Base-by-base conservation (phyloP, 164 flowering plant genomes). In the Pachysandra terminalis region DNA sequence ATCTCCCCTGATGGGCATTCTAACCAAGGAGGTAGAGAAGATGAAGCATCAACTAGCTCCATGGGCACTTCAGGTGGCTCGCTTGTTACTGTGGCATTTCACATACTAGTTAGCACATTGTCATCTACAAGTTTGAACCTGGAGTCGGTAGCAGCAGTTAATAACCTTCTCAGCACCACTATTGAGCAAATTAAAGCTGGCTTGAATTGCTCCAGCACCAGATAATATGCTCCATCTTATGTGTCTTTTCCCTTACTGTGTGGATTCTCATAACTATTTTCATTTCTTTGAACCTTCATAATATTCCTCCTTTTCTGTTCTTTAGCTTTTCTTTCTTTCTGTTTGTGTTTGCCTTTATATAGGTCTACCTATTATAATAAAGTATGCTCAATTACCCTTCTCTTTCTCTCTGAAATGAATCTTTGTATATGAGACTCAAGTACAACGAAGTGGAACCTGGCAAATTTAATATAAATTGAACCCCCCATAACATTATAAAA, bases 161-260 rank as follows among this genome's bases (percentile, higher is more conserved):
- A 84, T 61, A 84, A 81, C 81, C 89, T 91, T 40, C 88, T 92
- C 81, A 74, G 84, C 74, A 85, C 80, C 68, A 90, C 91, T 63
- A 85, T 92, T 62, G 94, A 85, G 69, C 88, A 86, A 78, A 90
- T 92, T 67, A 90, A 88, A 71, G 78, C 83, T 56, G 88, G 90
- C 74, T 82, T 89, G 78, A 81, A 86, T 68, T 82, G 90, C 82
- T 65, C 77, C 52, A 70, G 76, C 70, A 70, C 83, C 32, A 75
- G 79, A 79, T 68, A 68, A 61, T 21, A 24, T 37, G 55, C 56
- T 60, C 19, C 85, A 87, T 91, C 93, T 83, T 86, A 75, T 75
- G 19, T 52, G 73, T 69, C 61, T 66, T 72, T 74, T 59, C 61
- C 59, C 37, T 32, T 61, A 66, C 58, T 71, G 57, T 54, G 55